Evolutionary conservation across 352 stramenopile species (phyloP).

Genomic region (Pythium pyrilobum): DNA sequence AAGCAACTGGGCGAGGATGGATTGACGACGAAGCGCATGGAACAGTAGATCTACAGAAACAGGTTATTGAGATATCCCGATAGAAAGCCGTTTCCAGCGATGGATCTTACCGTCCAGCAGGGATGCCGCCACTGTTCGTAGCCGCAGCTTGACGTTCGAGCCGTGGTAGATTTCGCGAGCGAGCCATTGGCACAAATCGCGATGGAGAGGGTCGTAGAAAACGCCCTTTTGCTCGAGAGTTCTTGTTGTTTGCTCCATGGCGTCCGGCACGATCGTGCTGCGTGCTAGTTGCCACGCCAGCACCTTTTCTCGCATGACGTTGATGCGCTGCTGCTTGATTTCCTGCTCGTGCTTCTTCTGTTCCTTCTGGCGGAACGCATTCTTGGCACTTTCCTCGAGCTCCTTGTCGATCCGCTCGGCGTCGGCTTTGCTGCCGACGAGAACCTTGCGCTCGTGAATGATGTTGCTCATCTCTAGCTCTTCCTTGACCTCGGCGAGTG

Average conservation of each 20-base stretch:
- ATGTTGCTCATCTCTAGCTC: constrained; percentile 62
- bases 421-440: constrained; percentile 44
- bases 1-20: constrained; percentile 38
- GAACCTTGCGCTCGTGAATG: constrained; percentile 26
- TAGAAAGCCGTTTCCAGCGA: no score
- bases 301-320: constrained; percentile 50
- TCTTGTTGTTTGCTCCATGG: constrained; percentile 23
- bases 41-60: constrained; percentile 41
- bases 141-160: constrained; percentile 35
- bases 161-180: constrained; percentile 30
- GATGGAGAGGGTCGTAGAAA: constrained; percentile 62
- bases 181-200: constrained; percentile 43
- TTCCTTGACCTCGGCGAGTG: constrained; percentile 66
- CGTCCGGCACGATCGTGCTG: constrained; percentile 30
- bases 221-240: constrained; percentile 43
- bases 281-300: constrained; percentile 56
- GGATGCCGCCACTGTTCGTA: constrained; percentile 25
- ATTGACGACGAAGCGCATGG: constrained; percentile 38
- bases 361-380: constrained; percentile 44
- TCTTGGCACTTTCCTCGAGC: constrained; percentile 50
- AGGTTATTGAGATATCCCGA: no score
- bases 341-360: constrained; percentile 38
- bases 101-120: constrained; percentile 48
- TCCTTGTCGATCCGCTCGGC: constrained; percentile 31
- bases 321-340: constrained; percentile 28